A percentile compares a stretch with the other conserved stretches of the same genome.
Conservation (phyloP, 495 filamentous ascomycete species). For the Aspergillus saccharolyticus region DNA sequence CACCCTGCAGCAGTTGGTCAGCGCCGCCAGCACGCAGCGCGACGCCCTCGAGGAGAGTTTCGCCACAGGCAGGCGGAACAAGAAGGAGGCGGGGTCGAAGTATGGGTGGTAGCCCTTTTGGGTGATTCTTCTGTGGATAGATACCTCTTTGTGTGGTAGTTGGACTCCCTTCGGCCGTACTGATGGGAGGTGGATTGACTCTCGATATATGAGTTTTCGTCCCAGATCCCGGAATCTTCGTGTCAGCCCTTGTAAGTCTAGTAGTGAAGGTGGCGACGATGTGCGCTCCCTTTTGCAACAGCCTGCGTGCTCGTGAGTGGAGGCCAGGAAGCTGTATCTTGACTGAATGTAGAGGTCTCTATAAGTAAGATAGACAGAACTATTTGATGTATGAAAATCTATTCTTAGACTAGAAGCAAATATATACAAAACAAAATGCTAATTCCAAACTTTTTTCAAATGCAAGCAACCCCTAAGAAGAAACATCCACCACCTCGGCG, state of each 20-base stretch:
- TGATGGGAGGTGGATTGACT: too few relatives aligned
- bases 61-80: slow-evolving; percentile 65
- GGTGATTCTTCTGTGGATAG: background rate
- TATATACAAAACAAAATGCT: slow-evolving; percentile 8
- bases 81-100: slow-evolving; percentile 68
- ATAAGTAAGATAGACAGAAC: too few relatives aligned
- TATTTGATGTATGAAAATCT: background rate
- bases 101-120: slow-evolving; percentile 66
- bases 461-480: slow-evolving; percentile 27
- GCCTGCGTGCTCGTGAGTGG: too few relatives aligned
- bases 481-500: slow-evolving; percentile 74
- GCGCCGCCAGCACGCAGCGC: slow-evolving; percentile 69
- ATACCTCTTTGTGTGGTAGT: background rate
- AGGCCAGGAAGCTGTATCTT: too few relatives aligned
- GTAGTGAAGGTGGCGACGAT: too few relatives aligned
- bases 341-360: too few relatives aligned
- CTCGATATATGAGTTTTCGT: too few relatives aligned
- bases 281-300: too few relatives aligned
- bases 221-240: too few relatives aligned
- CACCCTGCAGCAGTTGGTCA: slow-evolving; percentile 80
- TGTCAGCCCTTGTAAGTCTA: too few relatives aligned
- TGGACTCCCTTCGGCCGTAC: too few relatives aligned
- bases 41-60: slow-evolving; percentile 87
- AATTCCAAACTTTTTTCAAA: slow-evolving; percentile 8
- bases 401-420: background rate